phyloP scores from a whole-genome alignment of 2,329 filamentous ascomycete species.

The Alternaria incomplexa region DNA sequence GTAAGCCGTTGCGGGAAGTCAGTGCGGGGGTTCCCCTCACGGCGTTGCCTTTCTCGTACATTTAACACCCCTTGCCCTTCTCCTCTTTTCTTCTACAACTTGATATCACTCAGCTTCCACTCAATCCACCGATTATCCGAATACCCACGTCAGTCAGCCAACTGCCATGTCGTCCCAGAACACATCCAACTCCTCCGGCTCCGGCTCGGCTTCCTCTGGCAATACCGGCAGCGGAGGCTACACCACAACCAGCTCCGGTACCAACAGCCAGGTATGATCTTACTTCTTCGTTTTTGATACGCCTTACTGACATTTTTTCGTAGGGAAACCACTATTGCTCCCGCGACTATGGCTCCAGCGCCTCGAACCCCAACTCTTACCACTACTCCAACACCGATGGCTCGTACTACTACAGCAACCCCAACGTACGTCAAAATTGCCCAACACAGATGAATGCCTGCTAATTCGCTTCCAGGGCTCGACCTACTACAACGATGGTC shows the following conservation, averaged over 20 bases:
- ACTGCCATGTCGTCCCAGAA: neutral
- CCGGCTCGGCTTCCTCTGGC: conserved; percentile 11
- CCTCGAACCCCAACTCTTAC: conserved; percentile 47
- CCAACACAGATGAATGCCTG: neutral
- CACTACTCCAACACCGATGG: conserved; percentile 47
- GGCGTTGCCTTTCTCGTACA: neutral
- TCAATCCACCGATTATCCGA: neutral
- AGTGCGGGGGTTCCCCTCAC: neutral
- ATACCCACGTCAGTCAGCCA: neutral
- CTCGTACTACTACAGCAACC: conserved; percentile 51
- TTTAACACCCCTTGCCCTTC: neutral
- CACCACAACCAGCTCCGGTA: conserved; percentile 49
- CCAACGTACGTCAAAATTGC: conserved; percentile 4
- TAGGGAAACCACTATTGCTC: conserved; percentile 51
- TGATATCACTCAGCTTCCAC: neutral
- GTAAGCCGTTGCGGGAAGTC: neutral
- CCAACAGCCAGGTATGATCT: conserved; percentile 40
- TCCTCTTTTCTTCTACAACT: neutral
- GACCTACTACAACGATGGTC: conserved; percentile 48
- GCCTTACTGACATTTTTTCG: neutral
- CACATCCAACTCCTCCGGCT: conserved; percentile 13
- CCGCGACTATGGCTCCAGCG: conserved; percentile 46
- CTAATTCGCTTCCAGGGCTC: conserved; percentile 25
- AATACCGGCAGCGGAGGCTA: conserved; percentile 36
- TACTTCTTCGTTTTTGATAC: neutral